Evolutionary conservation across 208 protist genomes (phyloP), one percentile per base, ranked within the genome.

Genomic region (Leishmania major): DNA sequence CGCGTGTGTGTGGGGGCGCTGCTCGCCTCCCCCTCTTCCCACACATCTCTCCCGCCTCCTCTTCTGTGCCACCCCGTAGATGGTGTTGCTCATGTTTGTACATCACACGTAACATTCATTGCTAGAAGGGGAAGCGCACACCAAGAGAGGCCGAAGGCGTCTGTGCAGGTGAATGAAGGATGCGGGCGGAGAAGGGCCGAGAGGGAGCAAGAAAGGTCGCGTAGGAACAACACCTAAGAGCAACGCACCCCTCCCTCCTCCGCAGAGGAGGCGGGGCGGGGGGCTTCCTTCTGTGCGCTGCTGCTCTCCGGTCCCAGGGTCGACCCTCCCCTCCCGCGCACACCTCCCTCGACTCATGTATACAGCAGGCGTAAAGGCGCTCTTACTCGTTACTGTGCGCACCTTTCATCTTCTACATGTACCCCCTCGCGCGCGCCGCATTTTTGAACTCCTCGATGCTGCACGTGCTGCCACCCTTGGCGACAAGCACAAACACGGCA

Each of bases 391-490:
- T 0, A 31, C 45, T 51, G 1, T 25, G 3, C 66, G 17, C 43
- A 49, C 15, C 31, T 70, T 70, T 57, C 47, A 19, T 31, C 71
- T 53, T 62, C 77, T 88, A 94, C 84, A 97, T 87, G 79, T 94
- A 92, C 3, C 92, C 89, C 82, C 89, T 93, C 35, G 84, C 89
- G 13, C 88, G 87, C 11, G 93, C 92, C 37, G 89, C 88, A 79
- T 96, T 96, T 85, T 96, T 96, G 83, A 97, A 96, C 79, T 96
- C 91, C 79, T 96, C 95, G 62, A 97, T 95, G 64, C 92, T 92
- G 81, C 92, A 95, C 37, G 78, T 75, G 15, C 87, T 90, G 17
- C 89, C 89, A 79, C 85, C 88, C 45, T 78, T 86, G 35, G 49
- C 76, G 45, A 96, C 88, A n/a, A 75, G 81, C 6, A 25, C 78